Base-by-base conservation (phyloP, 2,329 filamentous ascomycete genomes). In the Fusarium mangiferae region DNA sequence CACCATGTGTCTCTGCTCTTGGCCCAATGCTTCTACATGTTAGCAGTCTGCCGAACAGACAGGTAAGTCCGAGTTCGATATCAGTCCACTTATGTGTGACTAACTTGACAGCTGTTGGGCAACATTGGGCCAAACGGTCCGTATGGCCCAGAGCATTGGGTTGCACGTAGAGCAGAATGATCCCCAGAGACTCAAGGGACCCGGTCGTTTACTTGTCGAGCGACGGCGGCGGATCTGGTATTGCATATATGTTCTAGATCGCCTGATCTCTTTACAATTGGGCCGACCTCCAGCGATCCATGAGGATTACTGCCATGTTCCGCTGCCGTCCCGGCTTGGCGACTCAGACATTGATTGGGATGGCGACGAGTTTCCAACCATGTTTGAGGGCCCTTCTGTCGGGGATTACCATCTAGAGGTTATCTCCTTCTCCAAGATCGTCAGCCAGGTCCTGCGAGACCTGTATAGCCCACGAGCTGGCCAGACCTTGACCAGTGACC, bases 161-260 rank as follows among this genome's bases (percentile, higher is more conserved):
- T 12, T 57, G 2, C 54, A 57, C 4, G 39, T 44, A 4, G 54
- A 57, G 18, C 26, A 48, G 10, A 48, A n/a, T 0, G 14, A 48
- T 22, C 54, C 20, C 8, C 22, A 24, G 7, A 49, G 46, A 1
- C 46, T 49, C 0, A 33, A 49, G 1, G 46, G 46, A 1, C 10
- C 46, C 2, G 46, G 46, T 0, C 1, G 46, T 0, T 49, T 49
- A n/a, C 28, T 49, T 4, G 22, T 45, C 1, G 54, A 57, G n/a
- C 39, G 39, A 1, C 28, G 54, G 3, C 28, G 54, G 30, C 28
- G 54, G 11, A 57, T 45, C 28, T 57, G 54, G 54, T 57, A 45
- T 17, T 45, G 26, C 1, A 45, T 45, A 57, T 57, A 45, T 1
- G 54, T 57, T 1, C 7, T 57, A 0, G 54, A 45, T 45, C 39